Evolutionary conservation across 73 alveolate genomes (phyloP), one percentile per base, ranked within the genome.

Genomic region (Vitrella brassicaformis): DNA sequence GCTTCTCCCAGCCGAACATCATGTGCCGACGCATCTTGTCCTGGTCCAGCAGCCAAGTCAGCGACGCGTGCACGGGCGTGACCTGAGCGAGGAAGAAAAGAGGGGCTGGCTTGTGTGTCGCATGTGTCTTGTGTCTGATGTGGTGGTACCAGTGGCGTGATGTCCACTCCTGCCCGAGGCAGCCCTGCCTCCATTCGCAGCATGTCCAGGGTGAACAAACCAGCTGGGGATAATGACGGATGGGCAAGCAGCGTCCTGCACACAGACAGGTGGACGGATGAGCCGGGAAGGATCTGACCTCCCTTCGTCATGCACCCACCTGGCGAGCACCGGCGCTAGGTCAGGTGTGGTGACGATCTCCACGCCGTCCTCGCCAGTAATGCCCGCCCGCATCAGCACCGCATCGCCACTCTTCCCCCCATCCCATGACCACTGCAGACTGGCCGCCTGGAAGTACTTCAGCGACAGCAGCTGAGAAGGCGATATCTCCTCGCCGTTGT

Each of bases 161-260:
- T 26, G 46, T 76, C 83, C 0, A 72, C 71, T 27, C 83, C 83
- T 10, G 68, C 76, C 19, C 83, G 83, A 0, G 77, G 71, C 29
- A 76, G 31, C 27, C 83, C 83, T 22, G 84, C 84, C 72, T 78
- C 84, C 84, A 78, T 78, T 0, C 84, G 75, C 39, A 78, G 45
- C 29, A 78, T 78, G 84, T 78, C 84, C 56, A 78, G n/a, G 78
- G 72, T 47, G 19, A 27, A 69, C 19, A 78, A 29, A 0, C 83
- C 83, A 10, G 71, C 83, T 10, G 83, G 83, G 10, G 46, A 28
- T 32, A 76, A 75, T 47, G 26, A 18, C 8, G 39, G 68, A 1
- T n/a, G n/a, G n/a, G n/a, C n/a, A n/a, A n/a, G n/a, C n/a, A n/a
- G n/a, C n/a, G n/a, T n/a, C n/a, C n/a, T n/a, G n/a, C n/a, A n/a